These are phyloP conservation scores for Drechslera avenae DNA, from an alignment of 2,329 filamentous ascomycete genomes.

Conservation along the genomic window DNA sequence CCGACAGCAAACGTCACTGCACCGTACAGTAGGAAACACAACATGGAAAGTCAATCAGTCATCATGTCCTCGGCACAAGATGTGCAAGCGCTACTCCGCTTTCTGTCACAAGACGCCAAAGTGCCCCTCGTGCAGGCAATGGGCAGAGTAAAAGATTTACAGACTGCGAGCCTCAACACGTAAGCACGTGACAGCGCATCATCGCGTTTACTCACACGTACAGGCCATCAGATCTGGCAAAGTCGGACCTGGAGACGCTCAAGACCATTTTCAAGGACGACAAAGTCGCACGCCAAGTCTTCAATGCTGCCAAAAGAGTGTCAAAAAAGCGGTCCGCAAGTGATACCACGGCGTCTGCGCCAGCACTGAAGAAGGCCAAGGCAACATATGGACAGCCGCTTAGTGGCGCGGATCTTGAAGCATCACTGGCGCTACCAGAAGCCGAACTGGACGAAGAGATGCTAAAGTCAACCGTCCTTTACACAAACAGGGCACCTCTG, in stretches of 20 bases:
- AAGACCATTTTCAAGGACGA: conserved; percentile 56
- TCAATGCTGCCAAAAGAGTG: conserved; percentile 62
- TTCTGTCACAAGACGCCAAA: conserved; percentile 63
- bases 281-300: conserved; percentile 61
- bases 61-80: conserved; percentile 45
- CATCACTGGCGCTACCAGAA: conserved; percentile 63
- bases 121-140: conserved; percentile 61
- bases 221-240: conserved; percentile 56
- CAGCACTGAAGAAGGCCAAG: conserved; percentile 45
- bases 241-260: conserved; percentile 52
- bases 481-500: conserved; percentile 81
- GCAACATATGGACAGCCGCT: conserved; percentile 36
- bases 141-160: conserved; percentile 60
- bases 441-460: conserved; percentile 62
- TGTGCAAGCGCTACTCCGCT: conserved; percentile 59
- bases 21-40: not conserved
- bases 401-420: conserved; percentile 65
- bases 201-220: conserved; percentile 20
- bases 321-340: conserved; percentile 60
- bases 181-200: conserved; percentile 48
- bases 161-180: conserved; percentile 58
- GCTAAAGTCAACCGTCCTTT: conserved; percentile 63
- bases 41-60: not conserved
- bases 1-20: conserved; percentile 13
- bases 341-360: conserved; percentile 23